A percentile compares a stretch with the other conserved stretches of the same genome.
Evolutionary conservation across 164 flowering plant genomes (phyloP).

Genomic region (Saururus chinensis): DNA sequence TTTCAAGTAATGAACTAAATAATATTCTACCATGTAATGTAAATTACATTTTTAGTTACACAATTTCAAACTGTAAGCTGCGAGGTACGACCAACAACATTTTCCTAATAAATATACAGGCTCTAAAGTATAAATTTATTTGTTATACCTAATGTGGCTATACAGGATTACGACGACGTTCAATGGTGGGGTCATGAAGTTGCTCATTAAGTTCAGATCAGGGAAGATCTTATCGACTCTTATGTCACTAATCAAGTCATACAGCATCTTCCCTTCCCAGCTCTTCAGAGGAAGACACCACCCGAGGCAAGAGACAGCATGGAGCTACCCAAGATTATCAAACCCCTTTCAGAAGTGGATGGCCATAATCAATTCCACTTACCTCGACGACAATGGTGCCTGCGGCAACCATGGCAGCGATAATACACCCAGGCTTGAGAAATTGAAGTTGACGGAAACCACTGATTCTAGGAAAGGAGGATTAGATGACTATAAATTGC

Average conservation of each 20-base stretch:
- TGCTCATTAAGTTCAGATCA: constrained; percentile 20
- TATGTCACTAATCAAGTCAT: constrained; percentile 5
- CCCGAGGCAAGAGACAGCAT: not conserved
- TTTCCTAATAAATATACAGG: too few relatives aligned
- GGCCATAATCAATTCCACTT: not conserved
- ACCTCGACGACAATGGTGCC: too few relatives aligned
- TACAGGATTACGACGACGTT: constrained; percentile 2
- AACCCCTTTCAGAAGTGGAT: constrained; percentile 4
- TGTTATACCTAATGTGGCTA: not conserved
- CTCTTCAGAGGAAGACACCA: not conserved
- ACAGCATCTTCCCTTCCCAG: not conserved
- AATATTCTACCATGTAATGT: too few relatives aligned
- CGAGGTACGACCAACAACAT: too few relatives aligned
- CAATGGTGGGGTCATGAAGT: constrained; percentile 16
- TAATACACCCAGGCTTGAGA: not conserved
- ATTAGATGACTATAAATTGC: constrained; percentile 1
- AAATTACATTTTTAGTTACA: too few relatives aligned
- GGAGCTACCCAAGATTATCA: not conserved
- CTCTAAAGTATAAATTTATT: too few relatives aligned
- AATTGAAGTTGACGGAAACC: not conserved
- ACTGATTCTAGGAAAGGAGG: not conserved
- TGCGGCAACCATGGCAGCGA: too few relatives aligned
- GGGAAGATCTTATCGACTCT: constrained; percentile 12
- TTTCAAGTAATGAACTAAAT: too few relatives aligned
- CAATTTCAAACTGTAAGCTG: too few relatives aligned